Evolutionary conservation across 139 green algal genomes (phyloP).

Genomic region (Volvox reticuliferus): DNA sequence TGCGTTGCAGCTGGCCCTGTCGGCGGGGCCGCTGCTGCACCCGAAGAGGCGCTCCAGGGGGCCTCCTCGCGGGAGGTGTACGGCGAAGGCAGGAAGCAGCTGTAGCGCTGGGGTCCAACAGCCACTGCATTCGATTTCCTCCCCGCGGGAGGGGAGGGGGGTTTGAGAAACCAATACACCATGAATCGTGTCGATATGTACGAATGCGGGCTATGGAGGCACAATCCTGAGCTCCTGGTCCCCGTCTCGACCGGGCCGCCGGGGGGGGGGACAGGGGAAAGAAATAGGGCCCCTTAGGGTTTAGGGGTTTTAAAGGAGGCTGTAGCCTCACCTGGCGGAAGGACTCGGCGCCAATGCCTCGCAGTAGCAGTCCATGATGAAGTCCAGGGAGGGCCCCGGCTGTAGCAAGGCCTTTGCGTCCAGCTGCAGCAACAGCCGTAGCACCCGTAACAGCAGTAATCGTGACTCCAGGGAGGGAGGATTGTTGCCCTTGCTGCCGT

Average conservation of each 20-base stretch:
- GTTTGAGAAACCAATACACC: no score
- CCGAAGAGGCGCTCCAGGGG: slow-evolving; percentile 28
- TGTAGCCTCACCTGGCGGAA: not conserved
- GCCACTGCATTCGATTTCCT: not conserved
- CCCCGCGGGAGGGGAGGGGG: no score
- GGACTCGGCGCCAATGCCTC: not conserved
- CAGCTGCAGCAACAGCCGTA: slow-evolving; percentile 38
- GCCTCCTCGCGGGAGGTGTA: not conserved
- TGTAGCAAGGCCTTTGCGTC: slow-evolving; percentile 14
- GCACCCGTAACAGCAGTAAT: slow-evolving; percentile 21
- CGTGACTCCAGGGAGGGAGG: not conserved
- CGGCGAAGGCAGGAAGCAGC: slow-evolving; percentile 33
- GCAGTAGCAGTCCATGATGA: slow-evolving; percentile 13
- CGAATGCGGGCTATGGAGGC: no score
- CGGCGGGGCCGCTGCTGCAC: not conserved
- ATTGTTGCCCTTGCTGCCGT: not conserved
- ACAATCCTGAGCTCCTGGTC: no score
- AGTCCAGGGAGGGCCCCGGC: slow-evolving; percentile 5
- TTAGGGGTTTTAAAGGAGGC: not conserved
- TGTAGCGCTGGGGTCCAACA: slow-evolving; percentile 30
- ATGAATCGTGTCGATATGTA: no score
- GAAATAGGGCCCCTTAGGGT: no score
- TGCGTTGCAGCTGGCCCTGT: not conserved
- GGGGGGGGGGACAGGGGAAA: no score
- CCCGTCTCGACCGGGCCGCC: no score